Conservation (phyloP, 1,284 basidiomycete species). For the Puccinia brachypodii region DNA sequence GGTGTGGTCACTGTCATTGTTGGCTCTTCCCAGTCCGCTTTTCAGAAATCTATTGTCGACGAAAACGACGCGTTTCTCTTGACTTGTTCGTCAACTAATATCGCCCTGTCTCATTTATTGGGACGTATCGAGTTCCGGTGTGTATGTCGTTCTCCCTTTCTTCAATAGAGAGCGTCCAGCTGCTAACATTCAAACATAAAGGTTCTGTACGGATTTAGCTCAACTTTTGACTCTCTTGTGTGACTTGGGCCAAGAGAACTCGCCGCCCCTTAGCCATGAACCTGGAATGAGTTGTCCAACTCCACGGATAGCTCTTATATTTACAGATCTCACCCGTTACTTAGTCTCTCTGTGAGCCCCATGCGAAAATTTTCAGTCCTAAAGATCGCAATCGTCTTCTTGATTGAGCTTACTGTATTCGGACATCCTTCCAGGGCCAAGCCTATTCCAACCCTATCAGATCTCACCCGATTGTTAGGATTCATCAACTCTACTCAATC, state of each 20-base stretch:
- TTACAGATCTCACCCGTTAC: slow-evolving; percentile 7
- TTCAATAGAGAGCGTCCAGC: no score
- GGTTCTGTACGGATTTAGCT: background rate
- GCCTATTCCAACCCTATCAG: background rate
- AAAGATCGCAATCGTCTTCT: no score
- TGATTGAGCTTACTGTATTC: background rate
- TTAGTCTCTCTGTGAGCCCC: background rate
- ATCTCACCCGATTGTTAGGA: slow-evolving; percentile 2
- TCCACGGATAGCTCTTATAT: background rate
- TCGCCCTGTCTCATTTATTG: background rate
- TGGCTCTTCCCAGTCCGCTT: background rate
- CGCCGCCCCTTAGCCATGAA: background rate
- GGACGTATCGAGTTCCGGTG: slow-evolving; percentile 23
- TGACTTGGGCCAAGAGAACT: background rate
- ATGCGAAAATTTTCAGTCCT: no score
- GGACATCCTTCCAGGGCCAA: background rate
- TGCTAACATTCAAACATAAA: background rate
- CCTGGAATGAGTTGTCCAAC: background rate
- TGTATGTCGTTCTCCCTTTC: no score
- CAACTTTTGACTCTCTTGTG: slow-evolving; percentile 13
- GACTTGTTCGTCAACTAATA: background rate
- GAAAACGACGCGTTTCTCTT: background rate
- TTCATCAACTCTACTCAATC: background rate
- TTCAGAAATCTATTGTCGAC: background rate
- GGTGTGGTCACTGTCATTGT: slow-evolving; percentile 8